Base-by-base conservation (phyloP, 441 rosid genomes). In the Isatis lusitanica region DNA sequence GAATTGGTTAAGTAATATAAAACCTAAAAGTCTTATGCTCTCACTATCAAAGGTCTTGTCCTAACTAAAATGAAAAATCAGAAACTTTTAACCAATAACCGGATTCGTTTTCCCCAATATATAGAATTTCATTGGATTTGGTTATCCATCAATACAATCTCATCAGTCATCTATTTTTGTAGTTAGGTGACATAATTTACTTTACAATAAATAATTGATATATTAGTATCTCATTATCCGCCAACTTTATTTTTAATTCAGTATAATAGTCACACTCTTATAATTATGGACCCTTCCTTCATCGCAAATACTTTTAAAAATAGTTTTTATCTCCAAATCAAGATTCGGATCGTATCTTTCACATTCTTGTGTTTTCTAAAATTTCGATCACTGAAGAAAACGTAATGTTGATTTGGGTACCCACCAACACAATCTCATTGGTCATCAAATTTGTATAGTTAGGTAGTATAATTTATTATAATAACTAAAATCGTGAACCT, bases 61-160 rank as follows among this genome's bases (percentile, higher is more conserved):
- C 69, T 51, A 71, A 51, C 69, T 59, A 76, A 76, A 48, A 63
- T 52, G 18, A 17, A 15, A 50, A 65, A 55, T 62, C 43, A 24
- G 15, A 48, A 10, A 77, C 55, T 51, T 36, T 65, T 40, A 39
- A 40, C 66, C 60, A 58, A 69, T 52, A 61, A 39, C 21, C 21
- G n/a, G n/a, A 39, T 64, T 42, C 33, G 30, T 42, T 42, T 58
- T 33, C 39, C 68, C 48, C 7, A 77, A 18, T 1, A 21, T 13
- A 58, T 71, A 71, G 50, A 66, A 66, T 60, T 59, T 52, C 38
- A 66, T 52, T 59, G 70, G 82, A 83, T 85, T 85, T 87, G 87
- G 82, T 80, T 75, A 83, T 74, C 83, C 42, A 66, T 80, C 79
- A 38, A 33, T 65, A 40, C 69, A 43, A 70, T 70, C 9, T 57